Evolutionary conservation across 1,284 basidiomycete species (phyloP).

Genomic region (Rhodotorula sp.): DNA sequence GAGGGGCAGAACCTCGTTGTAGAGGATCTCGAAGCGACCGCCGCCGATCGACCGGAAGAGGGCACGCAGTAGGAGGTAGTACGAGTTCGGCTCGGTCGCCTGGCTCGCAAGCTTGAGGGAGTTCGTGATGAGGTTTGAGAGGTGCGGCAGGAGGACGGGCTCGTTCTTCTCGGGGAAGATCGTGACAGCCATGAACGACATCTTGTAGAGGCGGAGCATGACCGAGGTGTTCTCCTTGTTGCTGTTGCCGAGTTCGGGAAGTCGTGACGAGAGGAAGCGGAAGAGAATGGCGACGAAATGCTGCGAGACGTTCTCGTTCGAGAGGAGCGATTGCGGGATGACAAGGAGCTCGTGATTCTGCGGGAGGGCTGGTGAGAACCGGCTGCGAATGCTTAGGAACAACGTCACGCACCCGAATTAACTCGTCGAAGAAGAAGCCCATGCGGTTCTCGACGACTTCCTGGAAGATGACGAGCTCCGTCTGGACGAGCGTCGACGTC

Average conservation of each 20-base stretch:
- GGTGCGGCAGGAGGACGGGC: constrained; percentile 83
- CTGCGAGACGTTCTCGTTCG: constrained; percentile 77
- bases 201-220: constrained; percentile 90
- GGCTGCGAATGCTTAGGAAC: constrained; percentile 28
- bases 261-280: constrained; percentile 76
- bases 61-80: constrained; percentile 89
- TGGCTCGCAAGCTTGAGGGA: constrained; percentile 93
- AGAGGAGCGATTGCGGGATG: constrained; percentile 82
- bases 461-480: constrained; percentile 86
- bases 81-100: constrained; percentile 84
- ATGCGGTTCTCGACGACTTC: constrained; percentile 85
- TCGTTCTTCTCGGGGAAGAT: constrained; percentile 78
- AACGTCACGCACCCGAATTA: constrained; percentile 53
- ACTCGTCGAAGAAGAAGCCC: constrained; percentile 77
- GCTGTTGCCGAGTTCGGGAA: constrained; percentile 69
- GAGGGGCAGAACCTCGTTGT: constrained; percentile 94
- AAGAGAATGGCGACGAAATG: constrained; percentile 91
- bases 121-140: constrained; percentile 93
- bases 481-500: constrained; percentile 69
- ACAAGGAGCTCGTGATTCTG: constrained; percentile 75
- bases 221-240: constrained; percentile 71
- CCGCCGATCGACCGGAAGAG: constrained; percentile 98
- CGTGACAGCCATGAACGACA: constrained; percentile 89
- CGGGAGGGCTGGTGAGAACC: neutral
- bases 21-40: constrained; percentile 89